Evolutionary conservation across 2,329 filamentous ascomycete genomes (phyloP).

Genomic region (Geosmithia flava): DNA sequence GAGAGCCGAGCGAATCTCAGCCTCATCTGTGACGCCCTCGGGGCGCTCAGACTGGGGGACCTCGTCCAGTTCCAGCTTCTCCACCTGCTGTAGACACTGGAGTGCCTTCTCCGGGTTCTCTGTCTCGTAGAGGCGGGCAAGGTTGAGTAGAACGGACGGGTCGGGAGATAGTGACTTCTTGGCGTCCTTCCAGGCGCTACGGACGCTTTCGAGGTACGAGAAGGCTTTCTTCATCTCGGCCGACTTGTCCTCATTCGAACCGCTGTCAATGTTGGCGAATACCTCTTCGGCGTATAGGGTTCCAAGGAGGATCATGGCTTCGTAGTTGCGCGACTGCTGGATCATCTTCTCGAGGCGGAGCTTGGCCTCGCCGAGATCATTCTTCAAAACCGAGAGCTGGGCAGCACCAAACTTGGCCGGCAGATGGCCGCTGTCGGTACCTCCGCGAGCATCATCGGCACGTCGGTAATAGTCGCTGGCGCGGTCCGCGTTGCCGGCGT

Average conservation of each 20-base stretch:
- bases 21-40: conserved; percentile 41
- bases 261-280: conserved; percentile 61
- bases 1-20: conserved; percentile 45
- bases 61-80: conserved; percentile 76
- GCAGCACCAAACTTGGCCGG: conserved; percentile 92
- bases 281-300: conserved; percentile 92
- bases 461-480: conserved; percentile 81
- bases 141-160: conserved; percentile 77
- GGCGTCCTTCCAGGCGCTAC: conserved; percentile 81
- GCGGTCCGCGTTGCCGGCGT: conserved; percentile 58
- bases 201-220: conserved; percentile 69
- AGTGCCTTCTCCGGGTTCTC: conserved; percentile 83
- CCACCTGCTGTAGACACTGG: conserved; percentile 83
- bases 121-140: conserved; percentile 80
- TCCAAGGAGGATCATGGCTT: conserved; percentile 85
- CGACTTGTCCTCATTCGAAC: conserved; percentile 75
- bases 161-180: conserved; percentile 76
- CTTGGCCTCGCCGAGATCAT: conserved; percentile 84
- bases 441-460: conserved; percentile 84
- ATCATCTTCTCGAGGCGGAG: conserved; percentile 90
- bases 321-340: conserved; percentile 68
- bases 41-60: conserved; percentile 59
- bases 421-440: conserved; percentile 78
- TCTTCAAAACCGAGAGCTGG: conserved; percentile 74
- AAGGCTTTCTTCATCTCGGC: conserved; percentile 80